Evolutionary conservation across 2,329 filamentous ascomycete species (phyloP).

Genomic region (Metarhizium sp.): DNA sequence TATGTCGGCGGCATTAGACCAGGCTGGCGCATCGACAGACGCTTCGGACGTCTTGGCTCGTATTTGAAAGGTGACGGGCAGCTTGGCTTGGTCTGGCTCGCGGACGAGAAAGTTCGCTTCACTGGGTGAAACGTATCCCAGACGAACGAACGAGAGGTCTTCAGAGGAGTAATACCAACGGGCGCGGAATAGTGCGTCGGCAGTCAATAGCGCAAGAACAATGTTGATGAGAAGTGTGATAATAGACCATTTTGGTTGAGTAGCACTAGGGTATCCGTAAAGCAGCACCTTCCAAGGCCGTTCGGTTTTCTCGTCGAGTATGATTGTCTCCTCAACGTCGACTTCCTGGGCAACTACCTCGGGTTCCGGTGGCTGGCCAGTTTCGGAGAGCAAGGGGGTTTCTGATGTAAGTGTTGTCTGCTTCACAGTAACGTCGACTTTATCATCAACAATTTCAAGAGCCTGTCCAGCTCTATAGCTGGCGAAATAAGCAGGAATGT

Average conservation of each 20-base stretch:
- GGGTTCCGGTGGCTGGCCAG: constrained; percentile 20
- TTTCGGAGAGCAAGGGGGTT: constrained; percentile 20
- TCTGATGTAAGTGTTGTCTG: constrained; percentile 29
- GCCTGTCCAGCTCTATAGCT: constrained; percentile 47
- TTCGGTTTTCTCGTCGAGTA: constrained; percentile 47
- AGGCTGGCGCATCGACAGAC: constrained; percentile 47
- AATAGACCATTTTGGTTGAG: constrained; percentile 55
- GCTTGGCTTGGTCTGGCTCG: constrained; percentile 65
- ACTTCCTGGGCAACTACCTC: constrained; percentile 40
- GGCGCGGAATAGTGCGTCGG: constrained; percentile 71
- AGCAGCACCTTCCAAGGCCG: constrained; percentile 57
- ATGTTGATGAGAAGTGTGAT: constrained; percentile 65
- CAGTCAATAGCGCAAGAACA: constrained; percentile 55
- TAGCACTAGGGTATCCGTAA: constrained; percentile 65
- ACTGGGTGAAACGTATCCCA: constrained; percentile 76
- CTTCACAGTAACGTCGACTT: constrained; percentile 46
- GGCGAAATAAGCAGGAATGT: constrained; percentile 53
- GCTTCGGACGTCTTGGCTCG: constrained; percentile 41
- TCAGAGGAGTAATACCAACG: constrained; percentile 59
- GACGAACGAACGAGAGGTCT: constrained; percentile 74
- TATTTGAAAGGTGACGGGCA: constrained; percentile 68
- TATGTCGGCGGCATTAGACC: constrained; percentile 59
- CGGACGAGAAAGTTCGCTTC: constrained; percentile 76
- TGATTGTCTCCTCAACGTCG: constrained; percentile 53
- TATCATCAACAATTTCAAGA: constrained; percentile 50